phyloP scores from a whole-genome alignment of 352 stramenopile genomes.

The Pythium rishiriense region DNA sequence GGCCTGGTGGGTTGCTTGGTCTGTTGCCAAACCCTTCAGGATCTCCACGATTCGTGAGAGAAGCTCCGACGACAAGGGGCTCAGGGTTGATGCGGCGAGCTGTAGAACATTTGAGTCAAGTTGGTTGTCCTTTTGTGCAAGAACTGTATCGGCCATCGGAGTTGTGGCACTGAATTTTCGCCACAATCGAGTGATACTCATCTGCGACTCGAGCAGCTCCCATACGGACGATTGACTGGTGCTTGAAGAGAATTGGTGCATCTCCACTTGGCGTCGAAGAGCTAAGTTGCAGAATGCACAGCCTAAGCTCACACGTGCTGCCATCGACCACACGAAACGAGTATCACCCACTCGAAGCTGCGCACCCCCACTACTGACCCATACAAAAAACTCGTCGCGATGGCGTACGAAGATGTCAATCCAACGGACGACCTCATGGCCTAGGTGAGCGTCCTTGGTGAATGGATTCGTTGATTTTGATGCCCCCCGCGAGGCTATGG shows the following conservation, averaged over 20 bases:
- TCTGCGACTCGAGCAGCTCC: slow-evolving; percentile 24
- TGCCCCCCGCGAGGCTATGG: neutral
- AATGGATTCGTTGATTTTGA: neutral
- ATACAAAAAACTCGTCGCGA: slow-evolving; percentile 19
- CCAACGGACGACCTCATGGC: slow-evolving; percentile 10
- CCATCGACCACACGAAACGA: slow-evolving; percentile 18
- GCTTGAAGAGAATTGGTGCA: no score
- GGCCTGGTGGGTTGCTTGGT: neutral
- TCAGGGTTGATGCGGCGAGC: neutral
- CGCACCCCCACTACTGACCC: slow-evolving; percentile 18
- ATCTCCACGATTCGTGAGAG: slow-evolving; percentile 4
- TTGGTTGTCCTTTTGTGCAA: slow-evolving; percentile 7
- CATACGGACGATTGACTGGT: neutral
- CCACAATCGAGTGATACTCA: slow-evolving; percentile 22
- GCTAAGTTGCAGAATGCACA: slow-evolving; percentile 23
- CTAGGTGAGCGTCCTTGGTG: neutral
- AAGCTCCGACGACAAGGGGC: neutral
- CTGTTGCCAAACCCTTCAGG: neutral
- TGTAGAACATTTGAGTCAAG: slow-evolving; percentile 7
- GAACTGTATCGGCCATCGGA: neutral
- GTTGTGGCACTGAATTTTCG: slow-evolving; percentile 21
- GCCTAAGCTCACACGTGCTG: slow-evolving; percentile 18
- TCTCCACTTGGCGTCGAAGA: slow-evolving; percentile 5
- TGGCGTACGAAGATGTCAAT: slow-evolving; percentile 11
- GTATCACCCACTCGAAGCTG: slow-evolving; percentile 17